Conservation (phyloP, 2,329 filamentous ascomycete genomes). For the Teratosphaeria pseudoeucalypti region DNA sequence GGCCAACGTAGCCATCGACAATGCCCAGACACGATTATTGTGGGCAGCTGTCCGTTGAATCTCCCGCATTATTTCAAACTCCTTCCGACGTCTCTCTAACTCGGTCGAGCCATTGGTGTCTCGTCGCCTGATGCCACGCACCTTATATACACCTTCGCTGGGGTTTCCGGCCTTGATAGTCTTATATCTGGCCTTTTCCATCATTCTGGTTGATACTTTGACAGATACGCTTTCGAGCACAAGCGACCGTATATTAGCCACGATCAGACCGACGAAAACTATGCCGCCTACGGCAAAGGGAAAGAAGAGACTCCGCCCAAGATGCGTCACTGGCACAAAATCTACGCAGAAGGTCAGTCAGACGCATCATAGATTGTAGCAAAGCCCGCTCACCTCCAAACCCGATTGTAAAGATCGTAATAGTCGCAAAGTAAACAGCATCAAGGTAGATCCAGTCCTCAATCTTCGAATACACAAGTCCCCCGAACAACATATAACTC, state of each 20-base stretch:
- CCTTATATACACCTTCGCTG: conserved; percentile 27
- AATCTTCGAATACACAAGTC: conserved; percentile 58
- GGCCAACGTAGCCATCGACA: conserved; percentile 54
- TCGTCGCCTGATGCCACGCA: conserved; percentile 1
- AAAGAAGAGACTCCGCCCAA: conserved; percentile 61
- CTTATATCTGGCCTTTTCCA: conserved; percentile 39
- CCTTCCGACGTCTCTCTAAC: conserved; percentile 41
- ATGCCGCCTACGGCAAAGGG: conserved; percentile 74
- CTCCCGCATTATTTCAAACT: conserved; percentile 48
- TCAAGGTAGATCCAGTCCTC: conserved; percentile 43
- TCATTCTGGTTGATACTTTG: conserved; percentile 48
- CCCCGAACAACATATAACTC: conserved; percentile 64
- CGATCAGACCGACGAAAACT: conserved; percentile 68
- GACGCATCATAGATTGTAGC: no score
- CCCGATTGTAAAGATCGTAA: conserved; percentile 50
- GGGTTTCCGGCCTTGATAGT: conserved; percentile 36
- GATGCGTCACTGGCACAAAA: conserved; percentile 39
- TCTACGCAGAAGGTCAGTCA: conserved; percentile 26
- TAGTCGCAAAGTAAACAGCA: conserved; percentile 49
- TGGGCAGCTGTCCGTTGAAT: conserved; percentile 57
- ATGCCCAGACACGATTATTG: conserved; percentile 62
- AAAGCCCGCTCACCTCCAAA: conserved; percentile 31
- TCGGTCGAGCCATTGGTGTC: conserved; percentile 34
- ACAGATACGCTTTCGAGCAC: conserved; percentile 46
- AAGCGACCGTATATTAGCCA: conserved; percentile 49